Evolutionary conservation across 345 rosid species (phyloP).

Genomic region (Syzygium oleosum): DNA sequence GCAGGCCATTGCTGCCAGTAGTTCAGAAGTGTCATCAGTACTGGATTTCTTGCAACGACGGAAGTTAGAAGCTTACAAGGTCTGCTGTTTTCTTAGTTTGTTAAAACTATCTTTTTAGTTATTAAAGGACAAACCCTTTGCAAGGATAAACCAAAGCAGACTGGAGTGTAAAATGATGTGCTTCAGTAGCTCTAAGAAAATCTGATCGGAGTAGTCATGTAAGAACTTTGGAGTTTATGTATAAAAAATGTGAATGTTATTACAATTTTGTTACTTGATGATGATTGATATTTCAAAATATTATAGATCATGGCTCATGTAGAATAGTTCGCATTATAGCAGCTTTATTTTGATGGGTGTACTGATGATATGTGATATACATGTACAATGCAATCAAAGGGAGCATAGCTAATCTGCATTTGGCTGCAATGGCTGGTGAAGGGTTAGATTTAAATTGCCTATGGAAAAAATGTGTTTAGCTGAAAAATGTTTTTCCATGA

Average conservation of each 20-base stretch:
- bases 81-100: slow-evolving; percentile 3
- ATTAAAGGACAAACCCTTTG: not conserved
- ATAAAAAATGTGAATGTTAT: not conserved
- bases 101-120: not conserved
- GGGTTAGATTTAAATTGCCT: not conserved
- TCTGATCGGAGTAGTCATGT: not conserved
- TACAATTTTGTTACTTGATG: not conserved
- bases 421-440: not conserved
- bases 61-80: slow-evolving; percentile 91
- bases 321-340: not conserved
- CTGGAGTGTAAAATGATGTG: not conserved
- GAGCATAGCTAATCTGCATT: not conserved
- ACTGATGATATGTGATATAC: not conserved
- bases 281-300: not conserved
- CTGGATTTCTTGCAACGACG: slow-evolving; percentile 89
- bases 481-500: not conserved
- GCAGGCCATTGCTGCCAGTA: slow-evolving; percentile 93
- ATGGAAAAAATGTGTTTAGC: not conserved
- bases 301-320: not conserved
- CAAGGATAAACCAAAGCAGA: not conserved
- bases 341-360: not conserved
- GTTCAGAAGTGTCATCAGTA: slow-evolving; percentile 81
- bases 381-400: not conserved
- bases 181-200: not conserved
- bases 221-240: not conserved